These are phyloP conservation scores for Lactarius vividus DNA, from an alignment of 768 basidiomycete genomes.

Conservation along the genomic window DNA sequence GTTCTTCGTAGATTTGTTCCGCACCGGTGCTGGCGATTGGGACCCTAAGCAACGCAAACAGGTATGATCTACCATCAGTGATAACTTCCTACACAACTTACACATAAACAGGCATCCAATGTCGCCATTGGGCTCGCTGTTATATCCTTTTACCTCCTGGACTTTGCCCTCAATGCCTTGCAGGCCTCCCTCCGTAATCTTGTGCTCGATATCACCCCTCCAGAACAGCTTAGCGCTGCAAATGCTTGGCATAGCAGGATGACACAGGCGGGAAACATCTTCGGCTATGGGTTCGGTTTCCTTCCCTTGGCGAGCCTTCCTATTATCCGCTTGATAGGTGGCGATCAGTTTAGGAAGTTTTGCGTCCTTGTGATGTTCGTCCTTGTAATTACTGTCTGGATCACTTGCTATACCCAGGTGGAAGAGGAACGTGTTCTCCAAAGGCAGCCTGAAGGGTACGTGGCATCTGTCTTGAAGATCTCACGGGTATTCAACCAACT, in stretches of 20 bases:
- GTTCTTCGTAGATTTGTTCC: slow-evolving; percentile 73
- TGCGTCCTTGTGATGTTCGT: slow-evolving; percentile 82
- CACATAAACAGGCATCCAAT: slow-evolving; percentile 50
- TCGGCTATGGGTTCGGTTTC: slow-evolving; percentile 93
- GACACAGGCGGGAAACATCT: slow-evolving; percentile 94
- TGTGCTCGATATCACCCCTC: slow-evolving; percentile 87
- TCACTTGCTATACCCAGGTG: slow-evolving; percentile 83
- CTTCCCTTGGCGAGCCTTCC: slow-evolving; percentile 81
- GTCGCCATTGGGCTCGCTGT: slow-evolving; percentile 85
- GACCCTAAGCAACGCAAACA: slow-evolving; percentile 67
- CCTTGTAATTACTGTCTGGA: slow-evolving; percentile 76
- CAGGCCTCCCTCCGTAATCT: slow-evolving; percentile 92
- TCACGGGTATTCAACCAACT: slow-evolving; percentile 16
- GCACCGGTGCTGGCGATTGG: slow-evolving; percentile 81
- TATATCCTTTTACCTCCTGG: slow-evolving; percentile 86
- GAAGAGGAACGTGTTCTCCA: slow-evolving; percentile 63
- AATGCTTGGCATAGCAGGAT: slow-evolving; percentile 99
- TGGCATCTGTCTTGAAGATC: neutral
- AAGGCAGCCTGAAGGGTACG: slow-evolving; percentile 38
- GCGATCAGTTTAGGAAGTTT: slow-evolving; percentile 94
- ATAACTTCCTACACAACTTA: slow-evolving; percentile 18
- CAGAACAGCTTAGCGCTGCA: slow-evolving; percentile 84
- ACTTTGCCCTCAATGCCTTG: slow-evolving; percentile 95
- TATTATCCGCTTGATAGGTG: slow-evolving; percentile 76
- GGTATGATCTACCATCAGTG: slow-evolving; percentile 36